Evolutionary conservation across 257 asterid genomes (phyloP), one percentile per base, ranked within the genome.

Genomic region (Plantago ovata): DNA sequence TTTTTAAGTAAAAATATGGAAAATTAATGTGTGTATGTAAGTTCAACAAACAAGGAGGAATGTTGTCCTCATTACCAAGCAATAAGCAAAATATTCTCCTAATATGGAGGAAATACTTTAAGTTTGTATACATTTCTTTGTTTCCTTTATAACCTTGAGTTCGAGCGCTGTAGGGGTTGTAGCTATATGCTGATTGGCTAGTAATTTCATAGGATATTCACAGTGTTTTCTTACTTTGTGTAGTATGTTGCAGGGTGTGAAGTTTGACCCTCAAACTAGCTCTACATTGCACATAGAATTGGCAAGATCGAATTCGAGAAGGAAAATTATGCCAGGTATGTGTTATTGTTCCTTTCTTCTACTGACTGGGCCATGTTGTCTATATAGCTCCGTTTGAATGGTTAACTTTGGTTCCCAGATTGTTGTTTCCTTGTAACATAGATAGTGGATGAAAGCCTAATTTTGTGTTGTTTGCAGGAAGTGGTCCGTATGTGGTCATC

Each of bases 221-320:
- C 2, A 49, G 3, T 50, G 38, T 3, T 50, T 13, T 3, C 16
- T 49, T 49, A 20, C 7, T 49, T 49, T 49, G 38, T 49, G 16
- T 50, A 38, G 18, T 56, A 14, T 48, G 53, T 49, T 56, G 33
- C 67, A 92, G 95, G 95, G 95, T 70, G 84, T 81, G 39, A 88
- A 83, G 66, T 88, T 88, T 76, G 98, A 92, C 69, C 98, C 98
- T 61, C 95, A 92, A 76, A 77, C 86, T 64, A 94, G 96, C 63
- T 84, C 89, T 61, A 79, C 82, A 52, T 77, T 92, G 84, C 95
- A 93, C 74, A 84, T 88, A 50, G 97, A 92, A 73, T 77, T 86
- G n/a, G 98, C 98, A 9, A 86, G 98, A 80, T 79, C 95, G 62
- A 93, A 93, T 76, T 93, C 98, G 32, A 88, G 89, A 80, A 84